Conservation (phyloP, 306 rosid genomes). For the Urtica urens region DNA sequence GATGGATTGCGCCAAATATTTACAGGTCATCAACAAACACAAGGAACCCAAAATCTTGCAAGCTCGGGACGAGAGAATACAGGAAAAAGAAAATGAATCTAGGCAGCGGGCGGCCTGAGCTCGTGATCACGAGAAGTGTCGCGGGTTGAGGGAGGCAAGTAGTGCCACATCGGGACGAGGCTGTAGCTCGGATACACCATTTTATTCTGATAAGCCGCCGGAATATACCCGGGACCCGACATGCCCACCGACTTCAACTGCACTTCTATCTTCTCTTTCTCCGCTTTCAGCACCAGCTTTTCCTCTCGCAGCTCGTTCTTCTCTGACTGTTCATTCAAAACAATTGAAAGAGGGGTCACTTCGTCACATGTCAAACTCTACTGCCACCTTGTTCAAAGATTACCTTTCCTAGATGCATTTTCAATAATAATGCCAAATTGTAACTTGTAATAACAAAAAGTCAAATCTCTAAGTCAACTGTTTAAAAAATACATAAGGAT, state of each 20-base stretch:
- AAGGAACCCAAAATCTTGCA: conserved; percentile 13
- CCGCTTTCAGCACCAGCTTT: conserved; percentile 55
- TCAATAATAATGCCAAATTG: too few species aligned
- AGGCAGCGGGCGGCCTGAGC: conserved; percentile 99
- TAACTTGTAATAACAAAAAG: too few species aligned
- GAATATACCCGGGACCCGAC: conserved; percentile 52
- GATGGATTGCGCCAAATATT: conserved; percentile 17
- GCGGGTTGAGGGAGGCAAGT: conserved; percentile 49
- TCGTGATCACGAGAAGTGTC: conserved; percentile 89
- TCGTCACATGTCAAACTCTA: too few species aligned
- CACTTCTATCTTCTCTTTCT: conserved; percentile 62
- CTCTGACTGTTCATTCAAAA: conserved; percentile 47
- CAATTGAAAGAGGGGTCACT: neutral
- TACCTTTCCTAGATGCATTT: too few species aligned
- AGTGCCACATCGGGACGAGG: conserved; percentile 79
- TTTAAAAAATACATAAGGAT: too few species aligned
- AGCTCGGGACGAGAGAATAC: neutral
- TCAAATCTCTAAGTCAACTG: too few species aligned
- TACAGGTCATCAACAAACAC: conserved; percentile 23
- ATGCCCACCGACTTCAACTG: conserved; percentile 54
- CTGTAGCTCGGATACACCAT: conserved; percentile 80
- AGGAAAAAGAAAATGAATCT: too few species aligned
- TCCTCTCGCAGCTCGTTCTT: conserved; percentile 84
- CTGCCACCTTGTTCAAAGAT: too few species aligned
- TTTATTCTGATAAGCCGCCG: conserved; percentile 65